phyloP scores from a whole-genome alignment of 306 rosid species.

The Rosa chinensis region DNA sequence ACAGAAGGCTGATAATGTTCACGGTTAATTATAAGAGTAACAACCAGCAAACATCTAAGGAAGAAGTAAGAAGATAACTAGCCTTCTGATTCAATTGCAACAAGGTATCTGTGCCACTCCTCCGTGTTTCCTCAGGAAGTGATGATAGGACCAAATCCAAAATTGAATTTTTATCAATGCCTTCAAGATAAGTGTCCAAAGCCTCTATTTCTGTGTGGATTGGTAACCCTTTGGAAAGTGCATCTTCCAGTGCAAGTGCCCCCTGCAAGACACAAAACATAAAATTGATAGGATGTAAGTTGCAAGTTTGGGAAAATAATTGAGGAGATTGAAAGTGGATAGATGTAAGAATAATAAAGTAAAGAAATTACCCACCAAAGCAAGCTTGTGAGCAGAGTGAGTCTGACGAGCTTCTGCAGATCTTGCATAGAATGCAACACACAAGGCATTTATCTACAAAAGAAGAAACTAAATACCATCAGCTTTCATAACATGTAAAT shows the following conservation, averaged over 20 bases:
- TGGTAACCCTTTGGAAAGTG: slow-evolving; percentile 84
- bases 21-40: background rate
- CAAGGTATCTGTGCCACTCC: slow-evolving; percentile 66
- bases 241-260: slow-evolving; percentile 90
- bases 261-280: slow-evolving; percentile 57
- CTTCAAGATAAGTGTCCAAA: slow-evolving; percentile 63
- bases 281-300: slow-evolving; percentile 23
- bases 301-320: slow-evolving; percentile 21
- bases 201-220: slow-evolving; percentile 77
- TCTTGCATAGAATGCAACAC: slow-evolving; percentile 94
- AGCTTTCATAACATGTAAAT: slow-evolving; percentile 15
- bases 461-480: slow-evolving; percentile 25
- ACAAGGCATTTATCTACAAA: slow-evolving; percentile 86
- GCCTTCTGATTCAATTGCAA: slow-evolving; percentile 81
- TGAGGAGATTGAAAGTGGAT: background rate
- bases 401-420: slow-evolving; percentile 91
- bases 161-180: slow-evolving; percentile 71
- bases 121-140: slow-evolving; percentile 78
- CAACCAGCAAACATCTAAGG: slow-evolving; percentile 1
- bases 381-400: slow-evolving; percentile 84
- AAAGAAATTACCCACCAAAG: slow-evolving; percentile 49
- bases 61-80: slow-evolving; percentile 31
- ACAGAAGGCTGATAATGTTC: background rate
- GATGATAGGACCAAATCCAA: slow-evolving; percentile 81
- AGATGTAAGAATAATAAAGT: slow-evolving; percentile 3